Evolutionary conservation across 805 yeast genomes (phyloP), one percentile per base, ranked within the genome.

Genomic region (Huiozyma naganishii): DNA sequence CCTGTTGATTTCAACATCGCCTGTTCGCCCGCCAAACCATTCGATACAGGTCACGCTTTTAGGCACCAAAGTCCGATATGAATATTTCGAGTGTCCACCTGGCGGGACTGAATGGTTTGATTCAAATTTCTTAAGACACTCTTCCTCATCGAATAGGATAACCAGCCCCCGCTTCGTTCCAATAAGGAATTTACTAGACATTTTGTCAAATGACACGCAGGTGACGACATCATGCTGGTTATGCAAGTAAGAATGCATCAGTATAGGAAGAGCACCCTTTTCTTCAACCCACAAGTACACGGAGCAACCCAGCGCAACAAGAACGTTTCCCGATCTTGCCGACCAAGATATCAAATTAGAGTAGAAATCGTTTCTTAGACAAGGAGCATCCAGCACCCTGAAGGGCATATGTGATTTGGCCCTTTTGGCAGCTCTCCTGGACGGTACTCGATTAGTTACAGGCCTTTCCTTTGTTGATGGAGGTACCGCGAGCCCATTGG

Each of bases 341-440:
- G 88, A 77, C 95, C 95, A 86, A 5, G 86, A 73, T 0, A 86
- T 72, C 43, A 83, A 65, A 54, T 83, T 83, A 1, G 85, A 72
- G 60, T 86, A 87, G 55, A 79, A 86, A 57, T 87, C 95, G 58
- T 84, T 80, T 47, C 81, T 65, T 42, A 86, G 59, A 2, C 77
- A 77, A 0, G 88, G 88, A 0, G 92, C 89, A 55, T 76, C 81
- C 13, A 80, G 59, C 0, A 77, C 77, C 47, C 73, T 68, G 48
- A 61, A 74, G 0, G 80, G 75, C 13, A 63, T 61, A 27, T 65
- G 69, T 2, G 71, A 56, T 42, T 60, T 62, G 6, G 65, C 48
- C 32, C 56, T 52, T 40, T 58, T 59, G 43, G 55, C 53, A 7
- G 52, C 57, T 43, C 56, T 51, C 11, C 8, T 17, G 29, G 27